Evolutionary conservation across 108 stramenopile genomes (phyloP).

Genomic region (Fistulifera pelliculosa): DNA sequence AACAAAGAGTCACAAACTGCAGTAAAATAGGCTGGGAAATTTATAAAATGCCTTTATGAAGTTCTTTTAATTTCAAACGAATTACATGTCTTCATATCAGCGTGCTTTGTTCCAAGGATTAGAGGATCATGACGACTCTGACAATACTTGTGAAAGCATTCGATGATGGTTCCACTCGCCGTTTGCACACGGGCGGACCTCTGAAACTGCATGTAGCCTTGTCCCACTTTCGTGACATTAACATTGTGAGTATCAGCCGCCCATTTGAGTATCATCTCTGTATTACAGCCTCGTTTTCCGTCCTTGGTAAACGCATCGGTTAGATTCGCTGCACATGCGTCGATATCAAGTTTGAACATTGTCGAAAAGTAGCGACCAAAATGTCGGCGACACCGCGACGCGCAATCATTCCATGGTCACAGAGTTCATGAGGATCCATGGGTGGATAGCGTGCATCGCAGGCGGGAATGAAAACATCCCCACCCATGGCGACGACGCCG

Average conservation of each 20-base stretch:
- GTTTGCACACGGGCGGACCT: slow-evolving; percentile 5
- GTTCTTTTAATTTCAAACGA: too few relatives aligned
- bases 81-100: too few relatives aligned
- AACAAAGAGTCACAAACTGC: too few relatives aligned
- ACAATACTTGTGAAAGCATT: slow-evolving; percentile 19
- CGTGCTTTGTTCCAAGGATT: too few relatives aligned
- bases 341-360: slow-evolving; percentile 1
- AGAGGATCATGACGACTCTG: slow-evolving; percentile 6
- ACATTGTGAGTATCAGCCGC: not conserved
- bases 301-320: not conserved
- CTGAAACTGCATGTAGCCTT: slow-evolving; percentile 11
- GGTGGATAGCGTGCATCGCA: slow-evolving; percentile 14
- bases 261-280: slow-evolving; percentile 15
- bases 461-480: slow-evolving; percentile 7
- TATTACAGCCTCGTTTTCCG: slow-evolving; percentile 11
- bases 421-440: slow-evolving; percentile 4
- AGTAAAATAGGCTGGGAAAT: too few relatives aligned
- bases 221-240: slow-evolving; percentile 7
- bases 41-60: too few relatives aligned
- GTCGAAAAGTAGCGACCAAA: slow-evolving; percentile 12
- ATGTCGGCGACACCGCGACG: slow-evolving; percentile 2
- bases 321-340: slow-evolving; percentile 3
- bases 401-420: slow-evolving; percentile 6
- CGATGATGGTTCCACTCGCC: not conserved
- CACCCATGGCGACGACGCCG: not conserved